Conservation (phyloP, 768 basidiomycete species). For the Boletus pseudopeckii region DNA sequence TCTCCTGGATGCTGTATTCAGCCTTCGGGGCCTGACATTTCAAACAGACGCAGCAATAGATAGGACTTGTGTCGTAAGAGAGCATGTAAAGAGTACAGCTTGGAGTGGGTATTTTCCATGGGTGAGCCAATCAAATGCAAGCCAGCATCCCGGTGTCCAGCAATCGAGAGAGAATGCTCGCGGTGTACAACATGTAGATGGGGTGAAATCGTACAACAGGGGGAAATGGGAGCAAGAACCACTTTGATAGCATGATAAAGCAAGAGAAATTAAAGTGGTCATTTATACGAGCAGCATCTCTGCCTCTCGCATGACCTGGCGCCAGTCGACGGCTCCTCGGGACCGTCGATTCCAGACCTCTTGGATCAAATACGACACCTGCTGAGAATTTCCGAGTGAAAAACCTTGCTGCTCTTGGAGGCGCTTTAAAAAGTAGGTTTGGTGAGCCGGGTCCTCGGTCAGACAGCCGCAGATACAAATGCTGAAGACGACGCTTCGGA, state of each 20-base stretch:
- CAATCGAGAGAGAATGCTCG: slow-evolving; percentile 12
- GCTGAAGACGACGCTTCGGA: slow-evolving; percentile 75
- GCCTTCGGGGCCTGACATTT: background rate
- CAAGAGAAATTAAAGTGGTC: background rate
- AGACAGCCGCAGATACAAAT: slow-evolving; percentile 73
- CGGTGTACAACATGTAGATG: slow-evolving; percentile 9
- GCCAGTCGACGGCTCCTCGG: slow-evolving; percentile 55
- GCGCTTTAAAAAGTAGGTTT: slow-evolving; percentile 39
- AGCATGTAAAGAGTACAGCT: slow-evolving; percentile 21
- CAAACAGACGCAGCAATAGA: background rate
- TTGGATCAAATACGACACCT: slow-evolving; percentile 51
- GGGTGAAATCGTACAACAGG: slow-evolving; percentile 10
- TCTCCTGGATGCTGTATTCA: slow-evolving; percentile 1
- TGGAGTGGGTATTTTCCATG: slow-evolving; percentile 22
- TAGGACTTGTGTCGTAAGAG: background rate
- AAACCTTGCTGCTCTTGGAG: slow-evolving; percentile 52
- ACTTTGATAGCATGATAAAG: slow-evolving; percentile 2
- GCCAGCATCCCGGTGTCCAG: slow-evolving; percentile 20
- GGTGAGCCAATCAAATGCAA: slow-evolving; percentile 12
- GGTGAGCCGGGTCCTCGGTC: slow-evolving; percentile 48
- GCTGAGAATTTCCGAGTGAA: slow-evolving; percentile 62
- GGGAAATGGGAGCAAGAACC: background rate
- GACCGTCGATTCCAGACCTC: slow-evolving; percentile 53
- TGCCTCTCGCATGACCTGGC: slow-evolving; percentile 46
- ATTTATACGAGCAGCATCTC: slow-evolving; percentile 60